These are phyloP conservation scores for Brassica cretica DNA, from an alignment of 345 rosid species.

Conservation along the genomic window DNA sequence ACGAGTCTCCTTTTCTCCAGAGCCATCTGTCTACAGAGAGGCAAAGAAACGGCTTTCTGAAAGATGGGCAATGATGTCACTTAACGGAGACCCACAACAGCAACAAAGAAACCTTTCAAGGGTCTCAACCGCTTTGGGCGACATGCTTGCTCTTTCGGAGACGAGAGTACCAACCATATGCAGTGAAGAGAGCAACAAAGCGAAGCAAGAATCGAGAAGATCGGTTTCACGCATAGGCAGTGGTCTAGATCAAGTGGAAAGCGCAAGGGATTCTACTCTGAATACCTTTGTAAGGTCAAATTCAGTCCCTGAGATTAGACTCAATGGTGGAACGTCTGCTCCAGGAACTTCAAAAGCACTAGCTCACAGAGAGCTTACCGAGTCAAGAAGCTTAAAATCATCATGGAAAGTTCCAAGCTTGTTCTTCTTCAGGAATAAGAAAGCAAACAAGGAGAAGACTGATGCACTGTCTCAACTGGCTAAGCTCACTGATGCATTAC, in stretches of 20 bases:
- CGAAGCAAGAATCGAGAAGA: slow-evolving; percentile 48
- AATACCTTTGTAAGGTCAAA: slow-evolving; percentile 64
- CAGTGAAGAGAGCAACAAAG: slow-evolving; percentile 44
- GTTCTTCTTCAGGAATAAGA: slow-evolving; percentile 76
- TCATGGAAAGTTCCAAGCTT: slow-evolving; percentile 78
- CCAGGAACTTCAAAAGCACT: slow-evolving; percentile 44
- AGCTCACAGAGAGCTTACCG: slow-evolving; percentile 50
- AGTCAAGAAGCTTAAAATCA: slow-evolving; percentile 59
- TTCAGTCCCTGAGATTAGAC: slow-evolving; percentile 64
- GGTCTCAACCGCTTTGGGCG: slow-evolving; percentile 84
- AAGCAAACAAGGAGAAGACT: slow-evolving; percentile 55
- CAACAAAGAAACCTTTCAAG: slow-evolving; percentile 51
- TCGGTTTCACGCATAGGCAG: slow-evolving; percentile 54
- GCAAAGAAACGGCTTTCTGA: slow-evolving; percentile 72
- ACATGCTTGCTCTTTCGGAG: slow-evolving; percentile 91
- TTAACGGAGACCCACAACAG: slow-evolving; percentile 51
- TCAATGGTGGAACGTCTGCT: slow-evolving; percentile 48
- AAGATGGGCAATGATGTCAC: slow-evolving; percentile 94
- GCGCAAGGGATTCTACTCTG: slow-evolving; percentile 41
- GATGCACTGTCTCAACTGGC: slow-evolving; percentile 34
- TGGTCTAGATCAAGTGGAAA: slow-evolving; percentile 51
- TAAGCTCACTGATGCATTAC: slow-evolving; percentile 20
- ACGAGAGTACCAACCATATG: slow-evolving; percentile 42
- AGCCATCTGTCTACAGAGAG: slow-evolving; percentile 71
- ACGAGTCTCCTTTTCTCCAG: slow-evolving; percentile 76